Evolutionary conservation across 108 stramenopile genomes (phyloP).

Genomic region (Aurantiochytrium sp.): DNA sequence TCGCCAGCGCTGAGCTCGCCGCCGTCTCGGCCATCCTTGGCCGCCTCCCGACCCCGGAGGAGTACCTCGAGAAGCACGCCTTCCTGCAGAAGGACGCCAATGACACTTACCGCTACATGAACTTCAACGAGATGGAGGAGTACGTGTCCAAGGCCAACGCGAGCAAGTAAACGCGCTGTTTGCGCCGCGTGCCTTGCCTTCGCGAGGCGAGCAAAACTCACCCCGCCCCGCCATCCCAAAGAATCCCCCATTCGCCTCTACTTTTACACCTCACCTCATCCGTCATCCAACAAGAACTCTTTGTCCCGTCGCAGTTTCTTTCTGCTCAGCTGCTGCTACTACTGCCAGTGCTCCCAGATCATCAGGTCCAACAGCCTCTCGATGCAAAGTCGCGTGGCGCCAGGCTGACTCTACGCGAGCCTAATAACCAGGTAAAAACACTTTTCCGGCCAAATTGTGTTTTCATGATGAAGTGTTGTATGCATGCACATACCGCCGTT

Average conservation of each 20-base stretch:
- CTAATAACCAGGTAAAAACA: too few relatives aligned
- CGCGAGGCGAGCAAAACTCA: too few relatives aligned
- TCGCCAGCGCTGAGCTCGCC: constrained; percentile 83
- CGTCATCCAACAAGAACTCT: not conserved
- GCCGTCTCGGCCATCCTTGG: constrained; percentile 81
- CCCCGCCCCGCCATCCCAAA: too few relatives aligned
- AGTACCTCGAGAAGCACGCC: constrained; percentile 76
- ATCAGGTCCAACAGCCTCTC: too few relatives aligned
- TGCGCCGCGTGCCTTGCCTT: too few relatives aligned
- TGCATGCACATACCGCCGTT: too few relatives aligned
- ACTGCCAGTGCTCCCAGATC: not conserved
- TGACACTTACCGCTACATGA: constrained; percentile 92
- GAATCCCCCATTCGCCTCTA: too few relatives aligned
- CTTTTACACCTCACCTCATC: too few relatives aligned
- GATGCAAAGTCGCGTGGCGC: too few relatives aligned
- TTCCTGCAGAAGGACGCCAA: constrained; percentile 73
- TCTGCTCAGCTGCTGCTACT: not conserved
- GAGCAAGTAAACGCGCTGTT: not conserved
- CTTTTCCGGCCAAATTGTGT: too few relatives aligned
- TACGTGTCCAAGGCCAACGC: constrained; percentile 68
- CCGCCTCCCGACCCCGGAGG: constrained; percentile 74
- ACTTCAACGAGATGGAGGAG: constrained; percentile 84
- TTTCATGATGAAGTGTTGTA: too few relatives aligned
- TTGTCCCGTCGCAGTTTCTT: not conserved
- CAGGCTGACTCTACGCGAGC: too few relatives aligned